Evolutionary conservation across 2,329 filamentous ascomycete species (phyloP), one percentile per base, ranked within the genome.

Genomic region (Aspergillus niger): DNA sequence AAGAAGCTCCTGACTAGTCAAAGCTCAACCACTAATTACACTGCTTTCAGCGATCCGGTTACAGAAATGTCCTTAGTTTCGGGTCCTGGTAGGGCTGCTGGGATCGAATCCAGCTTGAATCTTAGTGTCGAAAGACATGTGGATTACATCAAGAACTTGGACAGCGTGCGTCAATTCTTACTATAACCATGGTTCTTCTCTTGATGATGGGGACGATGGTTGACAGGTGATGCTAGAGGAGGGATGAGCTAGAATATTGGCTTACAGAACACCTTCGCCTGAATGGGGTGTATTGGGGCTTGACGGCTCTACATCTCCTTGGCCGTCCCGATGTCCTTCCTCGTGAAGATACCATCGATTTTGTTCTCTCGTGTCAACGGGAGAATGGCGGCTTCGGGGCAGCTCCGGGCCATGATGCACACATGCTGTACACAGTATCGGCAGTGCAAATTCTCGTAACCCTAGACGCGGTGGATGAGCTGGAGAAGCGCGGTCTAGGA

Each of bases 191-290:
- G 53, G 53, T 59, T 62, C 59, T 63, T 58, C 66, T 63, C 63
- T 65, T 59, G 41, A 53, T 61, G 61, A 55, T 59, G 55, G 63
- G 58, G 59, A 63, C 63, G 60, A 64, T 66, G 65, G 65, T 73
- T 72, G 70, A 71, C 70, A 65, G 63, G 61, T 72, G 71, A 78
- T 80, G 71, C 69, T 79, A 90, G 87, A 89, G 90, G 74, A 92
- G 91, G 80, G 92, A 98, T 82, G 91, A 97, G 78, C 88, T 97
- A 69, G 92, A 97, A 77, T 99, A 98, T 81, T 97, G 94, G 90
- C 83, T 98, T 74, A 99, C 95, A 13, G 94, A 99, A 78, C 95
- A 99, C 76, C 84, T 99, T 67, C 92, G 95, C 63, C 85, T 99
- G 60, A 97, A 95, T 75, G 95, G 95, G 48, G 86, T 99, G 51